Base-by-base conservation (phyloP, 495 filamentous ascomycete species). In the Penicillium salamii region DNA sequence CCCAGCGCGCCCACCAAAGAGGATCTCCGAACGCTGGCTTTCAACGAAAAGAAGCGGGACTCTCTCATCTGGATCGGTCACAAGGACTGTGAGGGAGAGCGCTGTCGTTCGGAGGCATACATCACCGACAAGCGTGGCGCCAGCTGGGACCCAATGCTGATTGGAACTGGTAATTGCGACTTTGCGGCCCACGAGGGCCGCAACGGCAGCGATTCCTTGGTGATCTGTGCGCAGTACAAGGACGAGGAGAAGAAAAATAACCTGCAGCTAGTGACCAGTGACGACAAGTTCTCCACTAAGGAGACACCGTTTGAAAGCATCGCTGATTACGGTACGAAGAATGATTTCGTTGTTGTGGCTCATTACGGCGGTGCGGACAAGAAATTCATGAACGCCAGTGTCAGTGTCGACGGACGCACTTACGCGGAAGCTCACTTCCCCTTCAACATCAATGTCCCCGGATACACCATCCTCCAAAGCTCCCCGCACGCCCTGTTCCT, bases 291-390 rank as follows among this genome's bases (percentile, higher is more conserved):
- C 58, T 71, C 76, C n/a, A 77, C 82, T 20, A 63, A 77, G 46
- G 63, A 76, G 23, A 70, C 78, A 1, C 75, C 77, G 31, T 81
- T 86, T 61, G 69, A 79, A 5, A 78, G 90, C 49, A 85, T 97
- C 49, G 84, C 86, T 34, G 82, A 86, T 37, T 97, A 92, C 66
- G 91, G 90, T 5, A 95, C 85, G 20, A 96, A 95, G 90, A 81
- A 86, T 18, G 92, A 97, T 55, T 99, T 93, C 69, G 89, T 97
- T 59, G 80, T 99, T 35, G 90, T 96, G 28, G 93, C 93, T 2
- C 81, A 83, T 26, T 79, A 82, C 58, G 69, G 78, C 46, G 77
- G 85, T 20, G 63, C 74, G 17, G 80, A 88, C 21, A 76, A 80
- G 42, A 75, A 85, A 33, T 86, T 78, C 12, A 68, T 97, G 55